Conservation (phyloP, 2,329 filamentous ascomycete species). For the Aspergillus sp. region DNA sequence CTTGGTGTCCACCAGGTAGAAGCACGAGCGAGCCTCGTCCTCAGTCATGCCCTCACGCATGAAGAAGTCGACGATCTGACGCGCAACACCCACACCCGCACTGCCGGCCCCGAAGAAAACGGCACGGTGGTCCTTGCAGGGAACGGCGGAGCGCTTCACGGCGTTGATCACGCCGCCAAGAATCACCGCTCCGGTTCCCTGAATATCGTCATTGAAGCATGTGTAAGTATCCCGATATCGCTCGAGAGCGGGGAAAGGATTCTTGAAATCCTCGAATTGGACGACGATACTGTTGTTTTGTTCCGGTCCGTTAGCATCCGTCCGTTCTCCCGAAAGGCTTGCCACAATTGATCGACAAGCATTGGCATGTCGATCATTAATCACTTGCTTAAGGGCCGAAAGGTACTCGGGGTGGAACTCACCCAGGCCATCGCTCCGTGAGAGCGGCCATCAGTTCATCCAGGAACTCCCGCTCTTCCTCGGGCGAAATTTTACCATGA, state of each 20-base stretch:
- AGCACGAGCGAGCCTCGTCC: conserved; percentile 77
- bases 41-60: conserved; percentile 84
- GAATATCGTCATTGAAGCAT: conserved; percentile 98
- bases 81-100: conserved; percentile 92
- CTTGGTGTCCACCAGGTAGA: conserved; percentile 96
- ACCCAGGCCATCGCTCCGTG: conserved; percentile 65
- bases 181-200: conserved; percentile 93
- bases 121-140: conserved; percentile 80
- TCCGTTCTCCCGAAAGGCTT: neutral
- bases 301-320: conserved; percentile 12
- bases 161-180: conserved; percentile 68
- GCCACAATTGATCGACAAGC: conserved; percentile 40
- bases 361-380: no score
- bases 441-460: conserved; percentile 95
- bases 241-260: conserved; percentile 87
- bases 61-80: conserved; percentile 96
- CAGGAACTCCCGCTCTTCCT: conserved; percentile 82
- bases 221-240: conserved; percentile 82
- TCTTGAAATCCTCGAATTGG: conserved; percentile 98
- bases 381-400: no score
- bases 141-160: conserved; percentile 77
- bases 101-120: conserved; percentile 96
- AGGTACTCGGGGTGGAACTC: conserved; percentile 20
- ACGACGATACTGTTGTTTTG: conserved; percentile 54
- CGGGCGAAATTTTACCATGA: conserved; percentile 66